Evolutionary conservation across 2,329 filamentous ascomycete genomes (phyloP).

Genomic region (Scolecobasidium constrictum): DNA sequence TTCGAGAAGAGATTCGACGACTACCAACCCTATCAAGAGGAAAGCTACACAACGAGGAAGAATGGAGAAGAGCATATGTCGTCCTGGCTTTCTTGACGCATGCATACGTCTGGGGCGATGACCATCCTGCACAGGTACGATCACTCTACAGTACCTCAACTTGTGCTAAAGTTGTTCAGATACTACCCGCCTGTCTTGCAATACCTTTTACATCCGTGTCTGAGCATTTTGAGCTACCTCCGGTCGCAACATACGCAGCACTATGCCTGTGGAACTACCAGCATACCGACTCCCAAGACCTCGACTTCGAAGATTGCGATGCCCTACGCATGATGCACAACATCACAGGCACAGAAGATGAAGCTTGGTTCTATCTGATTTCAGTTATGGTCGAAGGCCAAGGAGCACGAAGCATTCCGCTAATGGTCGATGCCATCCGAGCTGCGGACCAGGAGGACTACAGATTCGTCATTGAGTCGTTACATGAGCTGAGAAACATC

Average conservation of each 20-base stretch:
- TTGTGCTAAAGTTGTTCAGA: slow-evolving; percentile 19
- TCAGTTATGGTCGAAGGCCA: slow-evolving; percentile 42
- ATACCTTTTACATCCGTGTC: slow-evolving; percentile 19
- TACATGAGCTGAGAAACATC: slow-evolving; percentile 29
- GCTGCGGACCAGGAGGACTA: slow-evolving; percentile 29
- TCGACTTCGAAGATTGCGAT: slow-evolving; percentile 19
- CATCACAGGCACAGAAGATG: slow-evolving; percentile 22
- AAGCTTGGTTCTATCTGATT: slow-evolving; percentile 38
- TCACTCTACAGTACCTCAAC: slow-evolving; percentile 21
- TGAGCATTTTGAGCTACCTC: slow-evolving; percentile 22
- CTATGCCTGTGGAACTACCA: slow-evolving; percentile 24
- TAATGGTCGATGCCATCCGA: slow-evolving; percentile 36
- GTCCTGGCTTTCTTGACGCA: slow-evolving; percentile 64
- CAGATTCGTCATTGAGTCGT: slow-evolving; percentile 25
- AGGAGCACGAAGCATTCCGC: slow-evolving; percentile 34
- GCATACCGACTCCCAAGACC: slow-evolving; percentile 13
- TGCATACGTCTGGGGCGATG: slow-evolving; percentile 69
- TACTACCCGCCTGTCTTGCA: slow-evolving; percentile 21
- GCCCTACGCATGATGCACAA: slow-evolving; percentile 20
- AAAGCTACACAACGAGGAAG: slow-evolving; percentile 62
- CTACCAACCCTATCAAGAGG: slow-evolving; percentile 65
- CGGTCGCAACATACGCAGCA: slow-evolving; percentile 23
- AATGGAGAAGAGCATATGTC: slow-evolving; percentile 74
- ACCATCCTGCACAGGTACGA: slow-evolving; percentile 15
- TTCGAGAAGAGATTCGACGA: slow-evolving; percentile 60